Evolutionary conservation across 2,329 filamentous ascomycete species (phyloP), one percentile per base, ranked within the genome.

Genomic region (Alternaria burnsii): DNA sequence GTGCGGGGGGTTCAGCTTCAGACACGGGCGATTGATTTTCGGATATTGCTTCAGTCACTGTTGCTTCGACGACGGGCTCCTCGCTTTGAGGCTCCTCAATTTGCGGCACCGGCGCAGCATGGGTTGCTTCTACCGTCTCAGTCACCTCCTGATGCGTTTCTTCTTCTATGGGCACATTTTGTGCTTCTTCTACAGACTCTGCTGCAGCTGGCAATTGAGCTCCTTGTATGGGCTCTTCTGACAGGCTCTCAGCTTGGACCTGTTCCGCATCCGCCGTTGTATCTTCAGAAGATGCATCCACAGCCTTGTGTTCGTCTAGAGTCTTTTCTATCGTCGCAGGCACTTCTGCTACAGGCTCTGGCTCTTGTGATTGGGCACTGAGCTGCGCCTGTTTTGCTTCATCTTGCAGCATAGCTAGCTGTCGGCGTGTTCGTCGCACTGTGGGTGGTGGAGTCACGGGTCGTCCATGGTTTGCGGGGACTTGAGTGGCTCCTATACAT

Each of bases 361-460:
- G 47, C 34, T 68, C 53, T 30, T 47, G 44, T 11, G 58, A 57
- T 36, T 62, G 56, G 16, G 48, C 42, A n/a, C 55, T 62, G 22
- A 57, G 61, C 52, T 73, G 70, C 14, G 68, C 67, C 36, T 70
- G 70, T 41, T 64, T 70, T 24, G 70, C 57, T 20, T 73, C 68
- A 59, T 77, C 74, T 41, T 77, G 72, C 24, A 75, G 67, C 52
- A 71, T 76, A 12, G 74, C 73, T 57, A 78, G 58, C 61, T 78
- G 76, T 42, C 76, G 73, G 47, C 77, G 73, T 36, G 76, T 78
- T 55, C 72, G 71, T 58, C 74, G 72, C 12, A 71, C 63, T 30
- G 75, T 74, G 18, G 73, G 63, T 6, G 71, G 67, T 16, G 74
- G 71, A 12, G 53, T 65, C 20, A 66, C 66, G 11, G 70, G 70